Evolutionary conservation across 257 asterid species (phyloP).

Genomic region (Phtheirospermum japonicum): DNA sequence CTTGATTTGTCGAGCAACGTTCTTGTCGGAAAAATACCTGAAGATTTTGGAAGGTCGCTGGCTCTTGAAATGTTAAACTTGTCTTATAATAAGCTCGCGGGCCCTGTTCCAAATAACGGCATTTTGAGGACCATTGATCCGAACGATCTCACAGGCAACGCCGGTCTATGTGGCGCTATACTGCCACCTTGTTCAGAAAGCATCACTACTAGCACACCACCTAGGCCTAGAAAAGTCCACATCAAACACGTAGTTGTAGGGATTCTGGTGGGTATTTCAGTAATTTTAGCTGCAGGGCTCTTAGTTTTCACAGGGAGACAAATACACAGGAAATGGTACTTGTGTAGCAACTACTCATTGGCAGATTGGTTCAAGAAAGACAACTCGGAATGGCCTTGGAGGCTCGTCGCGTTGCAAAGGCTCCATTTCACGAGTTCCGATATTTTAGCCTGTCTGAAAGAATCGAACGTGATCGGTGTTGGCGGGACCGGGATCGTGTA

Average conservation of each 20-base stretch:
- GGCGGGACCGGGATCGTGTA: conserved; percentile 77
- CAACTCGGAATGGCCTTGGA: conserved; percentile 75
- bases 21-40: conserved; percentile 62
- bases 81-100: conserved; percentile 63
- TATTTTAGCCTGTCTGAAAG: conserved; percentile 56
- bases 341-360: conserved; percentile 50
- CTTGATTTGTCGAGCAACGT: conserved; percentile 69
- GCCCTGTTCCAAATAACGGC: conserved; percentile 68
- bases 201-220: conserved; percentile 15
- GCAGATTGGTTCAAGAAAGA: conserved; percentile 48
- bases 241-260: conserved; percentile 47
- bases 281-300: conserved; percentile 35
- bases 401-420: conserved; percentile 76
- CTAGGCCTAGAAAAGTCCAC: conserved; percentile 34
- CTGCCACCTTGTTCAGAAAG: conserved; percentile 57
- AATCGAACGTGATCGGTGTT: conserved; percentile 64
- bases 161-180: conserved; percentile 70
- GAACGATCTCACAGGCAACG: conserved; percentile 57
- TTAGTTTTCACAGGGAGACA: conserved; percentile 39
- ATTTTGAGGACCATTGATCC: conserved; percentile 58
- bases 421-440: conserved; percentile 60
- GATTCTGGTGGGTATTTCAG: conserved; percentile 44
- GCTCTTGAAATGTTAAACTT: conserved; percentile 69
- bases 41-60: conserved; percentile 59
- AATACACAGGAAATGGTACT: conserved; percentile 58